Conservation (phyloP, 495 filamentous ascomycete genomes). For the Viridothelium virens region DNA sequence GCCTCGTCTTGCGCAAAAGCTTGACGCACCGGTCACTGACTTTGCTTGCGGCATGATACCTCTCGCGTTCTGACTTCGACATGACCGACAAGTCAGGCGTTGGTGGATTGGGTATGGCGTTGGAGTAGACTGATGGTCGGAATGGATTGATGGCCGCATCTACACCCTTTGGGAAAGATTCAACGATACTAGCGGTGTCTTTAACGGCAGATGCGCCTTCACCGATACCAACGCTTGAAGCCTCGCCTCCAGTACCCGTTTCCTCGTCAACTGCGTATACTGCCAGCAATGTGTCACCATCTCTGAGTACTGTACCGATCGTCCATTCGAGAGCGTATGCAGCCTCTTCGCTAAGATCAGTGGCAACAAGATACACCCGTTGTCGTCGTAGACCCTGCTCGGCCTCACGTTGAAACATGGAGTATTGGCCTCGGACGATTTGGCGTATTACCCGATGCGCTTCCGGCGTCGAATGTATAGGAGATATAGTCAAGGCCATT, state of each 20-base stretch:
- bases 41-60: slow-evolving; percentile 63
- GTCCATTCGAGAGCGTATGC: slow-evolving; percentile 95
- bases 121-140: slow-evolving; percentile 23
- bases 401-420: slow-evolving; percentile 61
- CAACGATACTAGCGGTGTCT: slow-evolving; percentile 52
- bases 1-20: slow-evolving; percentile 75
- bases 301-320: slow-evolving; percentile 87
- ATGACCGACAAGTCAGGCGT: slow-evolving; percentile 37
- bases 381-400: slow-evolving; percentile 65
- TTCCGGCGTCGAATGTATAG: slow-evolving; percentile 65
- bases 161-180: slow-evolving; percentile 22
- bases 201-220: slow-evolving; percentile 59
- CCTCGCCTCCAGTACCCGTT: slow-evolving; percentile 42
- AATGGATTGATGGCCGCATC: slow-evolving; percentile 16
- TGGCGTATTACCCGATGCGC: slow-evolving; percentile 74
- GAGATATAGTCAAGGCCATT: slow-evolving; percentile 68
- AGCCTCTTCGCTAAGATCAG: slow-evolving; percentile 86
- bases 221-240: slow-evolving; percentile 43
- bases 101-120: neutral
- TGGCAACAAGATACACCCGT: slow-evolving; percentile 85
- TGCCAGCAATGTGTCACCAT: slow-evolving; percentile 87
- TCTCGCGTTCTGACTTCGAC: slow-evolving; percentile 57
- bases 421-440: slow-evolving; percentile 80
- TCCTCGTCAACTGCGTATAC: slow-evolving; percentile 91
- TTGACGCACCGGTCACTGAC: slow-evolving; percentile 74